Conservation (phyloP, 2,329 filamentous ascomycete species). For the Stenocarpella maydis region DNA sequence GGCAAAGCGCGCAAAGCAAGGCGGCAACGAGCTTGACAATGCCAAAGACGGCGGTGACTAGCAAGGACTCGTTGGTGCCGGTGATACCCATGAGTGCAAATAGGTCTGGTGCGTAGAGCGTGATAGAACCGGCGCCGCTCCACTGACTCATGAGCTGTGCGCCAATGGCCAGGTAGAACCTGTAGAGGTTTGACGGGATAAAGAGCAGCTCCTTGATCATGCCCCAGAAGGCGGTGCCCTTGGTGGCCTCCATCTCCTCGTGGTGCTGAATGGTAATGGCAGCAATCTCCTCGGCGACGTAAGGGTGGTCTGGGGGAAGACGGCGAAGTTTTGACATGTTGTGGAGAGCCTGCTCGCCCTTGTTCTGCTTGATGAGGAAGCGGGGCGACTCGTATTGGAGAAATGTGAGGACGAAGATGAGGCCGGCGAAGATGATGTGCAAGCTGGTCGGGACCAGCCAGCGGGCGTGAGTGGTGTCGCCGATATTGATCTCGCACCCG, state of each 20-base stretch:
- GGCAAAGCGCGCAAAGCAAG: conserved; percentile 76
- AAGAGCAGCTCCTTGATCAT: conserved; percentile 74
- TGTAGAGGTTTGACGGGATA: conserved; percentile 74
- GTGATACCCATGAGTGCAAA: conserved; percentile 76
- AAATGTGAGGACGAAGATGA: conserved; percentile 76
- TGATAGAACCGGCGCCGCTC: conserved; percentile 77
- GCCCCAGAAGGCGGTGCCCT: conserved; percentile 70
- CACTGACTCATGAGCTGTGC: conserved; percentile 78
- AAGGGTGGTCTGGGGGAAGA: conserved; percentile 66
- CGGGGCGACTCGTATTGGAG: conserved; percentile 75
- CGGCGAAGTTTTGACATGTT: conserved; percentile 67
- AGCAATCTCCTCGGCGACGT: conserved; percentile 67
- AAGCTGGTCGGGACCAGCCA: conserved; percentile 74
- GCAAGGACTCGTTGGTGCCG: conserved; percentile 72
- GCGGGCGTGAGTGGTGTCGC: conserved; percentile 54
- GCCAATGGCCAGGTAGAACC: conserved; percentile 72
- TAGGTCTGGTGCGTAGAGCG: conserved; percentile 77
- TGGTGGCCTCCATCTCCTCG: conserved; percentile 75
- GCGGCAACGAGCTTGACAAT: conserved; percentile 76
- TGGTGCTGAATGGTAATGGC: conserved; percentile 72
- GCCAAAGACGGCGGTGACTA: conserved; percentile 79
- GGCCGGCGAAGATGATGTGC: conserved; percentile 78
- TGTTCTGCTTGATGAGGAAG: conserved; percentile 72
- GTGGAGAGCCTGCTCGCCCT: conserved; percentile 64
- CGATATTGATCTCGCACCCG: conserved; percentile 61